Base-by-base conservation (phyloP, 176 grass and related monocot species). In the Oryza punctata region DNA sequence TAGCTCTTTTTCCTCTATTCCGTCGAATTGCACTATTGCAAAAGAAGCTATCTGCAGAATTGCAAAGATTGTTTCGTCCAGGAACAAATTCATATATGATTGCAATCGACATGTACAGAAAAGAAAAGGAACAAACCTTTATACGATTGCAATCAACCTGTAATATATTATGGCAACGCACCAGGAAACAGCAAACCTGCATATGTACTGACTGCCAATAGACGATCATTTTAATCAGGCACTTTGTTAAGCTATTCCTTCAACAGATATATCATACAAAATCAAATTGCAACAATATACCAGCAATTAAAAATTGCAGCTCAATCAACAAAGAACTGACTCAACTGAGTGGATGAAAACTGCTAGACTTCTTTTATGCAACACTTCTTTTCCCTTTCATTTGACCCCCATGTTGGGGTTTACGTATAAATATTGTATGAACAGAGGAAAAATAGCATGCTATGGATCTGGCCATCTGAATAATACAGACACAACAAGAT, bases 401-500 rank as follows among this genome's bases (percentile, higher is more conserved):
- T 30, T 75, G 46, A 18, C 49, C 82, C 66, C 57, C 67, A 19
- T 38, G 47, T 69, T 79, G 77, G 38, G 72, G 63, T 19, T 59
- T 66, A 52, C 26, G 54, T 18, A 24, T 75, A 79, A 65, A 77
- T 64, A 85, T 70, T 59, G 41, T 77, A 64, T 64, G 25, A 78
- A 73, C 73, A 78, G 43, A 72, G 27, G 35, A 72, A 47, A 67
- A 82, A 69, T 73, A 68, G 19, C 80, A 88, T 41, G 29, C 83
- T 89, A 85, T 72, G 54, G 69, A 86, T 77, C 65, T 67, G 44
- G 49, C 59, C 67, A 90, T 73, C 66, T 60, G 78, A 65, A 67
- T 85, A 77, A 65, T 77, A 89, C 50, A 67, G 33, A 79, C 27
- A 81, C 61, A 90, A 81, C 46, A 90, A 78, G 78, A 78, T 79